These are phyloP conservation scores for Adansonia digitata DNA, from an alignment of 345 rosid genomes.

Conservation along the genomic window DNA sequence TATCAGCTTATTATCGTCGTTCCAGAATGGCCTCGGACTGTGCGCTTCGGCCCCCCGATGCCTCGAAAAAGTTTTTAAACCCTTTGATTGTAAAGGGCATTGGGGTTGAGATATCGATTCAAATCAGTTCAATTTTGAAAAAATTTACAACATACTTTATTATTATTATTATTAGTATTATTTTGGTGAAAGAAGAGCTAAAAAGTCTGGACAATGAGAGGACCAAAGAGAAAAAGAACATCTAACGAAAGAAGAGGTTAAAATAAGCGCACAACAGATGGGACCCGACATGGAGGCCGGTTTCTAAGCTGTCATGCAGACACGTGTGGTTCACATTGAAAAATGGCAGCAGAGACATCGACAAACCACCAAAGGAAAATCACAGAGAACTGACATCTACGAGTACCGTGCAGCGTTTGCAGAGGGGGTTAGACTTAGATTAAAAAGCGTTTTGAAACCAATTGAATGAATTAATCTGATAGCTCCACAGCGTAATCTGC, in stretches of 20 bases:
- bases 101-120: no score
- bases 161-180: no score
- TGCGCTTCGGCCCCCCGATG: neutral
- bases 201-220: neutral
- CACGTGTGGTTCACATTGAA: constrained; percentile 35
- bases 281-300: constrained; percentile 20
- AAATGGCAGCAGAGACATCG: neutral
- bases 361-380: constrained; percentile 34
- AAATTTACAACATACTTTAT: no score
- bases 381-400: no score
- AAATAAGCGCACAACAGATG: no score
- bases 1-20: no score
- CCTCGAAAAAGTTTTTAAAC: no score
- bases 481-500: constrained; percentile 50
- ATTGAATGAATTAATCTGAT: neutral
- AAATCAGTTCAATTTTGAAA: no score
- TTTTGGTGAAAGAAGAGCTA: no score
- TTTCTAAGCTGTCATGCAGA: constrained; percentile 9
- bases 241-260: neutral
- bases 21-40: no score
- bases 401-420: no score
- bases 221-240: neutral
- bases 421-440: no score
- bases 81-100: neutral
- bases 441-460: constrained; percentile 11